phyloP scores from a whole-genome alignment of 108 stramenopile genomes.

The Phaeodactylum tricornutum region DNA sequence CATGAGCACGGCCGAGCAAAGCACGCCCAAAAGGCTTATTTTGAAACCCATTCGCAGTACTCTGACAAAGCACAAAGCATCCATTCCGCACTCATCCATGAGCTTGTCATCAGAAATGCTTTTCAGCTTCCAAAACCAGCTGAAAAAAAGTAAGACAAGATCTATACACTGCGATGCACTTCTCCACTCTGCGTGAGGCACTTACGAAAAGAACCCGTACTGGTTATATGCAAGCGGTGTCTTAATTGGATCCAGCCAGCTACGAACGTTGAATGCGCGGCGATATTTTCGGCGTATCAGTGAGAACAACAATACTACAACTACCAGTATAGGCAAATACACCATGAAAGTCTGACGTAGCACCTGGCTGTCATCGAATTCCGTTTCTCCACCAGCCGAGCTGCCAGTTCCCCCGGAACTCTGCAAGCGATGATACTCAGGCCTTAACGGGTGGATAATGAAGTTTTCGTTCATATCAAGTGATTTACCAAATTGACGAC shows the following conservation, averaged over 20 bases:
- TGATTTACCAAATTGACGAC: no score
- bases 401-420: background rate
- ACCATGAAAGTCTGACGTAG: constrained; percentile 27
- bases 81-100: constrained; percentile 34
- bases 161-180: no score
- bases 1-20: constrained; percentile 38
- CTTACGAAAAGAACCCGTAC: constrained; percentile 27
- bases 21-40: constrained; percentile 22
- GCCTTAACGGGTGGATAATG: no score
- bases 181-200: no score
- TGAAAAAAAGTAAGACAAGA: no score
- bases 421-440: no score
- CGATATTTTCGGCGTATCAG: constrained; percentile 32
- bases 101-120: constrained; percentile 37
- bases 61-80: constrained; percentile 36
- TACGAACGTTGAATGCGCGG: constrained; percentile 32
- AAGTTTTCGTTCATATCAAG: no score
- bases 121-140: constrained; percentile 53
- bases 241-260: constrained; percentile 22
- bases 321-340: constrained; percentile 40
- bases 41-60: constrained; percentile 23
- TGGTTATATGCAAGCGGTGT: constrained; percentile 30
- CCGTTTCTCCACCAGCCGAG: background rate
- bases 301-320: constrained; percentile 28
- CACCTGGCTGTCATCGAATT: constrained; percentile 16